Base-by-base conservation (phyloP, 2,329 filamentous ascomycete genomes). In the Colletotrichum theobromicola region DNA sequence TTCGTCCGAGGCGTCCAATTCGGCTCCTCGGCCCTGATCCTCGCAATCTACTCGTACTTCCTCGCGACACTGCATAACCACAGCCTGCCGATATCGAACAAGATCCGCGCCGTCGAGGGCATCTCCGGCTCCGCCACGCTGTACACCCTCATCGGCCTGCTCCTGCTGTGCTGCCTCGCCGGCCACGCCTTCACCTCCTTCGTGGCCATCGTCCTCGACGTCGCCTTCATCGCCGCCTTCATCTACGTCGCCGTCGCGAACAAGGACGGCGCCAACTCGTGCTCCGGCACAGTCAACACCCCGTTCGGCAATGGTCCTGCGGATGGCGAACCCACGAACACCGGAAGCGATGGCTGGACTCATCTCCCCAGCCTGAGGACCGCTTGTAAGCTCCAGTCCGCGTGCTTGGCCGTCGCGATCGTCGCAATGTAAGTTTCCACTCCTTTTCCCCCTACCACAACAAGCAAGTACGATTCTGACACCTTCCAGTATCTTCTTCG, bases 41-140 rank as follows among this genome's bases (percentile, higher is more conserved):
- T 98, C 76, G 93, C 90, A 78, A 90, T 97, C 80, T 96, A 93
- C 88, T 93, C 92, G 64, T 98, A 97, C 88, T 97, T 95, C 88
- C 91, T 98, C 64, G 91, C 93, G 10, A 90, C 93, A 10, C 90
- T 96, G 16, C 83, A 90, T 76, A 90, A 93, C 79, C 91, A 95
- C 84, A 79, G 92, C 78, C 83, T 93, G 16, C 72, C 80, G 72
- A 95, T 96, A 77, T 87, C 89, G 21, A 90, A 84, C 78, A 93
- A 90, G 85, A 85, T 93, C 74, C 92, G 93, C 70, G 94, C 94
- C 32, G 94, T 97, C 70, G 92, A 93, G 80, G 95, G 94, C 76
- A 92, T 98, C 74, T 90, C 94, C 0, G 96, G 95, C 65, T 89
- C 89, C 2, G 94, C 92, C 4, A 90, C 93, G 1, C 81, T 97